phyloP scores from a whole-genome alignment of 345 rosid species.

The Syzygium grande region DNA sequence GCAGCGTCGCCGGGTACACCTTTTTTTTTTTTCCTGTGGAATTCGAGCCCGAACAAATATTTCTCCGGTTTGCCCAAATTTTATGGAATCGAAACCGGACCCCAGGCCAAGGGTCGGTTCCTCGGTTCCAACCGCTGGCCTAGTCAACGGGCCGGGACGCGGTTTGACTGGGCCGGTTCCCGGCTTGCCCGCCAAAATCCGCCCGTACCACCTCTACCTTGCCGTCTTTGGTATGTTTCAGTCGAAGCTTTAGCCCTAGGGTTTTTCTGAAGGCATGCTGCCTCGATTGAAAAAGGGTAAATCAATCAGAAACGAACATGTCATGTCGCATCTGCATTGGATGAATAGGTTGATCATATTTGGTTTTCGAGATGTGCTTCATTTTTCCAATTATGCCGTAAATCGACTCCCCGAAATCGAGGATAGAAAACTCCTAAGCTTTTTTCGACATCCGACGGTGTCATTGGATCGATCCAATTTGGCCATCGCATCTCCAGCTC shows the following conservation, averaged over 20 bases:
- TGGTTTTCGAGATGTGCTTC: neutral
- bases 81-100: no score
- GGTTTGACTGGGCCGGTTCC: no score
- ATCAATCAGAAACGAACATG: neutral
- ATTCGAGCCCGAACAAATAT: no score
- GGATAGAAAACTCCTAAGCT: neutral
- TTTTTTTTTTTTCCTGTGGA: no score
- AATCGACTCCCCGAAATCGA: neutral
- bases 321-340: accelerated
- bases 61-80: no score
- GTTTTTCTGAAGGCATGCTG: no score
- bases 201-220: no score
- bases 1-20: no score
- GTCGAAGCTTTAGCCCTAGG: neutral
- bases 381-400: neutral
- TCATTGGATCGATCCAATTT: neutral
- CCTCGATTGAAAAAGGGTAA: neutral
- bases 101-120: no score
- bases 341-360: accelerated
- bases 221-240: neutral
- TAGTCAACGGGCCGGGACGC: no score
- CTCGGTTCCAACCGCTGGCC: no score
- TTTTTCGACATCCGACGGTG: neutral
- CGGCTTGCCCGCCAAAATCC: no score
- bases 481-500: neutral